A percentile compares a stretch with the other conserved stretches of the same genome.
Evolutionary conservation across 495 filamentous ascomycete genomes (phyloP).

Genomic region (Hypoxylon fragiforme): DNA sequence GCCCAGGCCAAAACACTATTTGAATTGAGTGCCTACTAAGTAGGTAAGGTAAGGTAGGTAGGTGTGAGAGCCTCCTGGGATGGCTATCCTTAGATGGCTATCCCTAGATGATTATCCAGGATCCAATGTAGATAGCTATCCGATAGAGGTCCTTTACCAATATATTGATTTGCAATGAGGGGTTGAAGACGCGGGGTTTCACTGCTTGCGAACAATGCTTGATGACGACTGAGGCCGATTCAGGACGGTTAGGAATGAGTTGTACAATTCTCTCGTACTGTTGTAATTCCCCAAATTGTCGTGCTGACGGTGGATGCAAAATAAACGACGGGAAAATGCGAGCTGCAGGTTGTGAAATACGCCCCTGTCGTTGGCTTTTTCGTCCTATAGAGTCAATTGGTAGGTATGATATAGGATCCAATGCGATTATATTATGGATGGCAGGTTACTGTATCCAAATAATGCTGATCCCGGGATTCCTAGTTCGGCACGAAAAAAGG

Average conservation of each 20-base stretch:
- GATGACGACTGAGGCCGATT: not conserved
- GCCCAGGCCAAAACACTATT: constrained; percentile 13
- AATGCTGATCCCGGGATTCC: constrained; percentile 20
- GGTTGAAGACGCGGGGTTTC: constrained; percentile 23
- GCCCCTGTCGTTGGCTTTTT: constrained; percentile 6
- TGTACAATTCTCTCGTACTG: constrained; percentile 8
- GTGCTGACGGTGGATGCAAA: not conserved
- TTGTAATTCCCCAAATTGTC: constrained; percentile 9
- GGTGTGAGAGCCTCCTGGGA: constrained; percentile 4
- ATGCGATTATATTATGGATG: not conserved
- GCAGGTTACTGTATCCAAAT: constrained; percentile 15
- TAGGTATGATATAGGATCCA: constrained; percentile 5
- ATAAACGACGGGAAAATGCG: constrained; percentile 5
- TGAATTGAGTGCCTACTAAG: constrained; percentile 16
- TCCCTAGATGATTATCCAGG: no score
- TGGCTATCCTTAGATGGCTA: no score
- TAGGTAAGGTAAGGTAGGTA: no score
- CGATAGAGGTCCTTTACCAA: constrained; percentile 12
- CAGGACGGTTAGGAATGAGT: not conserved
- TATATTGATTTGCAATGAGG: constrained; percentile 24
- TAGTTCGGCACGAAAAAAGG: constrained; percentile 19
- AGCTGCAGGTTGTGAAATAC: not conserved
- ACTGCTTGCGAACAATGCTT: constrained; percentile 5
- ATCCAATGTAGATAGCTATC: not conserved
- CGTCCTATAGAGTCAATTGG: constrained; percentile 3